These are phyloP conservation scores for Nepenthes gracilis DNA, from an alignment of 148 eudicot species.

Conservation along the genomic window DNA sequence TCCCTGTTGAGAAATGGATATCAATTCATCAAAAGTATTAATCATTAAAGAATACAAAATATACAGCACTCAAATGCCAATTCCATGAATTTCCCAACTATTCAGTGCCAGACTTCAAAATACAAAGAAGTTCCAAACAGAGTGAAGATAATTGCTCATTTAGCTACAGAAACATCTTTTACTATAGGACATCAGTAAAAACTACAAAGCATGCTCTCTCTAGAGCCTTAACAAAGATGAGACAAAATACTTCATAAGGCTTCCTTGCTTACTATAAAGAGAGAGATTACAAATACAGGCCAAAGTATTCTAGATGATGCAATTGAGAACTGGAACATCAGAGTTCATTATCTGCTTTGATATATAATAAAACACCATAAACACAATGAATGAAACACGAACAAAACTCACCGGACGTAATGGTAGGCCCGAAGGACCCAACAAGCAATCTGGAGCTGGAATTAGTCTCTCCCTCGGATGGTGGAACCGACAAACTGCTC, in stretches of 20 bases:
- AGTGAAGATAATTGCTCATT: no score
- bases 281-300: no score
- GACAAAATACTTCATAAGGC: no score
- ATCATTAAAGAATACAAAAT: background rate
- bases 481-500: slow-evolving; percentile 89
- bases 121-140: background rate
- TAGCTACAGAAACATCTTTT: no score
- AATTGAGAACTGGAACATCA: no score
- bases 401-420: slow-evolving; percentile 60
- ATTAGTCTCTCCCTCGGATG: slow-evolving; percentile 81
- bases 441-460: slow-evolving; percentile 75
- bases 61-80: background rate
- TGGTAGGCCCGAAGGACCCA: slow-evolving; percentile 91
- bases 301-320: no score
- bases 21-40: background rate
- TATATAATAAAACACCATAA: no score
- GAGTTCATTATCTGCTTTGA: no score
- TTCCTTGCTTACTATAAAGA: no score
- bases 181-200: no score
- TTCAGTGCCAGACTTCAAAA: background rate
- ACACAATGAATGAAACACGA: background rate
- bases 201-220: no score
- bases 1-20: slow-evolving; percentile 36
- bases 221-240: no score
- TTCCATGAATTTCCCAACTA: background rate